Evolutionary conservation across 2,329 filamentous ascomycete species (phyloP).

Genomic region (Ceratocystis alfenasii): DNA sequence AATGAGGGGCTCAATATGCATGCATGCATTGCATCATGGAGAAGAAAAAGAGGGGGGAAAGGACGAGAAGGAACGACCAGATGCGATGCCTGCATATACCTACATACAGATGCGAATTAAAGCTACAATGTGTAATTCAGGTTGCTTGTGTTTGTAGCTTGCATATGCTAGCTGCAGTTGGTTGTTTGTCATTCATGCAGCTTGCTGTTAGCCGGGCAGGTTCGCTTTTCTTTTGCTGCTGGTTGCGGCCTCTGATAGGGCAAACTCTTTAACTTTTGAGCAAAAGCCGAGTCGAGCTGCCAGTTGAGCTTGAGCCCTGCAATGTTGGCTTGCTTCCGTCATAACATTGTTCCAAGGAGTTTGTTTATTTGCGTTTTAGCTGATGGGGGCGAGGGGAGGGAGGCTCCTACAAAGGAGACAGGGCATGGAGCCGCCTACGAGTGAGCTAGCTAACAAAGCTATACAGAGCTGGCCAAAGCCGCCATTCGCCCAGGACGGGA

Average conservation of each 20-base stretch:
- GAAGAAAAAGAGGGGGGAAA: not conserved
- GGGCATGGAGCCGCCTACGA: not conserved
- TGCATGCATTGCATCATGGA: not conserved
- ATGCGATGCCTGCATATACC: not conserved
- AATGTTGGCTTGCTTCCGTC: not conserved
- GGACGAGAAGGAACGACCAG: not conserved
- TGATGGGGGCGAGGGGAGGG: not conserved
- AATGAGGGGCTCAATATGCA: slow-evolving; percentile 1
- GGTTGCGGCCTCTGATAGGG: not conserved
- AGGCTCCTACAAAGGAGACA: not conserved
- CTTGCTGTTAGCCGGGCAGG: not conserved
- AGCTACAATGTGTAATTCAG: slow-evolving; percentile 6
- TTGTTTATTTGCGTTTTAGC: not conserved
- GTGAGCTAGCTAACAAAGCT: too few relatives aligned
- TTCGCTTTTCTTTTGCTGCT: not conserved
- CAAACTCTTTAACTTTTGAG: not conserved
- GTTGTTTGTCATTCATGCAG: slow-evolving; percentile 3
- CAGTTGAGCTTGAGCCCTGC: not conserved
- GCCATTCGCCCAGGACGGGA: not conserved
- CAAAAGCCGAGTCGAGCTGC: not conserved
- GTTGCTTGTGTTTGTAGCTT: not conserved
- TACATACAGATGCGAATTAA: slow-evolving; percentile 3
- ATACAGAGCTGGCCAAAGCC: not conserved
- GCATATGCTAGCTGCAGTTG: not conserved
- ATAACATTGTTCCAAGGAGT: not conserved